These are phyloP conservation scores for Passalora sequoiae DNA, from an alignment of 2,329 filamentous ascomycete species.

Conservation along the genomic window DNA sequence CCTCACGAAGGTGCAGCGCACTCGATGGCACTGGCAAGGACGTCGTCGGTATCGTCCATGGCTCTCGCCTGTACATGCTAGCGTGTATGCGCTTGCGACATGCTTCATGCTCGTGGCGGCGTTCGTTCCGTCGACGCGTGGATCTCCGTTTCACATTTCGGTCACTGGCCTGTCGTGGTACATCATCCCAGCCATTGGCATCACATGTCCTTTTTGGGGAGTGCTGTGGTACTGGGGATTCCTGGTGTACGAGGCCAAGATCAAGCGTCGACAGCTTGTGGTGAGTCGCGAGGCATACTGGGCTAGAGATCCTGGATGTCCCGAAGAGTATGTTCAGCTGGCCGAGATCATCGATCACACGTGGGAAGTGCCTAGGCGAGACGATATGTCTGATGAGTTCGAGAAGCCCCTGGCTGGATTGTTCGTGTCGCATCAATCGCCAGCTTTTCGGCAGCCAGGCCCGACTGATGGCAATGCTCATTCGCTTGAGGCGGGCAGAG, in stretches of 20 bases:
- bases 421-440: too few relatives aligned
- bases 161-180: conserved; percentile 21
- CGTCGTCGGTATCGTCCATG: conserved; percentile 24
- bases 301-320: conserved; percentile 16
- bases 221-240: conserved; percentile 21
- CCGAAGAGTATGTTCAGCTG: conserved; percentile 19
- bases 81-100: conserved; percentile 21
- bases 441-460: neutral
- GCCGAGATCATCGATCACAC: conserved; percentile 23
- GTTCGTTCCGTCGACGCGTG: conserved; percentile 18
- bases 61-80: conserved; percentile 22
- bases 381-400: conserved; percentile 15
- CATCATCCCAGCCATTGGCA: conserved; percentile 22
- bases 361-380: conserved; percentile 16
- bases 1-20: conserved; percentile 25
- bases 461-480: neutral
- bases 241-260: conserved; percentile 14
- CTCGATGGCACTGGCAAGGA: conserved; percentile 17
- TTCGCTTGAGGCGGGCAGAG: neutral
- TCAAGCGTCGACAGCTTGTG: conserved; percentile 16
- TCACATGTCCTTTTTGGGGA: conserved; percentile 22
- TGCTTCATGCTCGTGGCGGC: conserved; percentile 22
- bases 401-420: conserved; percentile 4
- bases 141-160: conserved; percentile 18
- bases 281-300: conserved; percentile 20